Evolutionary conservation across 176 grass and related monocot species (phyloP), one percentile per base, ranked within the genome.

Genomic region (Triticum urartu): DNA sequence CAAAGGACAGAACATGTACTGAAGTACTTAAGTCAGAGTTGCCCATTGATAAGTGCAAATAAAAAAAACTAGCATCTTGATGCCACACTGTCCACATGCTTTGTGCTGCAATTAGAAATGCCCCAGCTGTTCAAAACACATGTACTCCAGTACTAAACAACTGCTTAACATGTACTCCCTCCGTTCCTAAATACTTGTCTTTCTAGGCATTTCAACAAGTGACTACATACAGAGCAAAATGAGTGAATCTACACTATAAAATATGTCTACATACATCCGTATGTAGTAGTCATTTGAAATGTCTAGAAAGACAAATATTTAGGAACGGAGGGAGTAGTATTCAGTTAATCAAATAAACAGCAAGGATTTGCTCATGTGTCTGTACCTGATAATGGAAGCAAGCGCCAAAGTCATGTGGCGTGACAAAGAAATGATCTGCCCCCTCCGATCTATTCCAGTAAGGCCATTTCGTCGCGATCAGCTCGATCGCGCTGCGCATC

Each of bases 311-410:
- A n/a, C n/a, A n/a, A n/a, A n/a, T n/a, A n/a, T n/a, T n/a, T n/a
- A n/a, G n/a, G n/a, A n/a, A n/a, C n/a, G n/a, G n/a, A n/a, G n/a
- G n/a, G n/a, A n/a, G n/a, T n/a, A 45, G 66, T 33, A 59, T 72
- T 25, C 8, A 45, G 65, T 36, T 52, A 75, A 42, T 7, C 12
- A 52, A 58, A 88, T 52, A 71, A 85, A 81, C 61, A 68, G 68
- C 81, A 75, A 62, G 78, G 73, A 50, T 60, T 48, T 87, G 85
- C 66, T 63, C 47, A 70, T 61, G 4, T 77, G 15, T 11, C 56
- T 76, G 71, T 92, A 98, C 95, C 95, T 95, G 95, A 91, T 92
- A 95, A 88, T 98, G 95, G 84, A 98, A 98, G 84, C 95, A 98
- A 62, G 95, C 82, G 11, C 91, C 95, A 84, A 98, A 98, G 85